These are phyloP conservation scores for Diplotaxis tenuifolia DNA, from an alignment of 345 rosid species.

Conservation along the genomic window DNA sequence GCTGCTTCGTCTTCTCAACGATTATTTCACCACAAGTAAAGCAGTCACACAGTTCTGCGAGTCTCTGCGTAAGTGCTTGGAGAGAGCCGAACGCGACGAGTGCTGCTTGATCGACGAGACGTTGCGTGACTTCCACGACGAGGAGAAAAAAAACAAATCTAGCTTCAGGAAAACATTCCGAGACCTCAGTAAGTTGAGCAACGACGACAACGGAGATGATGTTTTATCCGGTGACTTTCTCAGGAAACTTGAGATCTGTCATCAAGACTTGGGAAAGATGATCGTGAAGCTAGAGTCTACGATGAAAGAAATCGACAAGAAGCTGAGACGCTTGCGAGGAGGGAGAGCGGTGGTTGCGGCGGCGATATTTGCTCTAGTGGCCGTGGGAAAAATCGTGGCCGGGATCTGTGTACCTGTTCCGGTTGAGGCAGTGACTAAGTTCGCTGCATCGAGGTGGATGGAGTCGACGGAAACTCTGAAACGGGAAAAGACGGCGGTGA, in stretches of 20 bases:
- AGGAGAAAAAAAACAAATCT: background rate
- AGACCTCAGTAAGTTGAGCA: background rate
- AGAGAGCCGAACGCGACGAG: background rate
- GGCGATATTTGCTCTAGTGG: background rate
- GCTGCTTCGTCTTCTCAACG: background rate
- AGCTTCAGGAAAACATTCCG: background rate
- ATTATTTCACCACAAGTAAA: conserved; percentile 11
- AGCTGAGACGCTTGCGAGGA: conserved; percentile 13
- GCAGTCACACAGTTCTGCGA: conserved; percentile 3
- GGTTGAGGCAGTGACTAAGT: background rate
- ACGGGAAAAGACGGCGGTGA: conserved; percentile 17
- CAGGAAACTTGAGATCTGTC: background rate
- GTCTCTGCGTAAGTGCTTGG: conserved; percentile 12
- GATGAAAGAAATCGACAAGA: conserved; percentile 13
- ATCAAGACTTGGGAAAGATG: conserved; percentile 2
- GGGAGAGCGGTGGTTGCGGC: background rate
- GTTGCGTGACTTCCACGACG: background rate
- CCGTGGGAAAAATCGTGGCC: background rate
- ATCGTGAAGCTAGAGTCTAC: conserved; percentile 6
- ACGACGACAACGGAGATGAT: background rate
- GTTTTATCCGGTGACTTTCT: background rate
- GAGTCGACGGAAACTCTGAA: background rate
- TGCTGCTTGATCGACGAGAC: background rate
- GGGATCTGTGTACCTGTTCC: conserved; percentile 4
- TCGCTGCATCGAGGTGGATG: conserved; percentile 4